Percentiles rank a stretch among this genome's conserved stretches.
phyloP scores from a whole-genome alignment of 2,329 filamentous ascomycete genomes.

The Cercospora berteroae region DNA sequence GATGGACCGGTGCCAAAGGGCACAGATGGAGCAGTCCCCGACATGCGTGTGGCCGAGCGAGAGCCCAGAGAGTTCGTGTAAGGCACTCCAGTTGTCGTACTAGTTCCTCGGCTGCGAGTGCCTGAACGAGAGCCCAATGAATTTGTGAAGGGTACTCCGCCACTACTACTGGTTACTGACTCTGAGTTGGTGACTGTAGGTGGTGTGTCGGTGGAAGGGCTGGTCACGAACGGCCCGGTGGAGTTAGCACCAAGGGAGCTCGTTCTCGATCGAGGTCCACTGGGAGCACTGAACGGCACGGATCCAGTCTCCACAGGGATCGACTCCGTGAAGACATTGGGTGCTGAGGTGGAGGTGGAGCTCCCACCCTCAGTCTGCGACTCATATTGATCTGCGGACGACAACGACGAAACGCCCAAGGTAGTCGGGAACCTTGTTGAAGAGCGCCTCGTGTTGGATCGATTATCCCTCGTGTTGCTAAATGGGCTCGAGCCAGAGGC shows the following conservation, averaged over 20 bases:
- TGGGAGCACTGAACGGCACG: constrained; percentile 15
- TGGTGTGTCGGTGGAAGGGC: background rate
- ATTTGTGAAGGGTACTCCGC: constrained; percentile 9
- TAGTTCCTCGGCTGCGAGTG: background rate
- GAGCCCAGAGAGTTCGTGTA: constrained; percentile 8
- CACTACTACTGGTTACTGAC: background rate
- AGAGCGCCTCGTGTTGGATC: constrained; percentile 9
- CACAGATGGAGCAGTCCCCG: constrained; percentile 8
- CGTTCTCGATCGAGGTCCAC: constrained; percentile 13
- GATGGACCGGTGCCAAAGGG: constrained; percentile 8
- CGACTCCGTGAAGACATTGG: constrained; percentile 2
- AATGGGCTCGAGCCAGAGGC: constrained; percentile 14
- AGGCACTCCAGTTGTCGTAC: background rate
- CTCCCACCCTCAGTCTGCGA: background rate
- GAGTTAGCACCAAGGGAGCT: background rate
- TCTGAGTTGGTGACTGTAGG: background rate
- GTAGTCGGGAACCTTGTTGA: constrained; percentile 3
- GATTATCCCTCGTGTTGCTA: constrained; percentile 13
- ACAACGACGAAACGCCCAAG: background rate
- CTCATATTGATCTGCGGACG: background rate
- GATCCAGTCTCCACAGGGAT: constrained; percentile 10
- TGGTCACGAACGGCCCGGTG: background rate
- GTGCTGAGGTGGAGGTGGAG: background rate
- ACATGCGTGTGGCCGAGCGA: constrained; percentile 8
- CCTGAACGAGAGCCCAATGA: constrained; percentile 8